A percentile compares a stretch with the other conserved stretches of the same genome.
These are phyloP conservation scores for Aspergillus wentii DNA, from an alignment of 495 filamentous ascomycete genomes.

Conservation along the genomic window DNA sequence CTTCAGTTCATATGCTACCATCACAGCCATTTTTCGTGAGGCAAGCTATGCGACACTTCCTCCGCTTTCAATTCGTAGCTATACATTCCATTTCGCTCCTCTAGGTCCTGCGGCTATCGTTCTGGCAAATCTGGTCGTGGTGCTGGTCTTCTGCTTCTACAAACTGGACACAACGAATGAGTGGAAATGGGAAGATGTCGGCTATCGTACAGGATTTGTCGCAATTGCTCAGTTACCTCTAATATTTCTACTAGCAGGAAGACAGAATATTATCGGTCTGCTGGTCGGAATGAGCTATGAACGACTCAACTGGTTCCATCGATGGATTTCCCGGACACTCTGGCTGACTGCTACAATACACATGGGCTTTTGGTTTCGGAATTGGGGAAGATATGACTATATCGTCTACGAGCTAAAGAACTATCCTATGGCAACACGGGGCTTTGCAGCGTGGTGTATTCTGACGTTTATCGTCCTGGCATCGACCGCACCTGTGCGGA, in stretches of 20 bases:
- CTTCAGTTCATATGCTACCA: slow-evolving; percentile 56
- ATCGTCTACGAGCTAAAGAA: slow-evolving; percentile 56
- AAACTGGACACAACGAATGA: slow-evolving; percentile 31
- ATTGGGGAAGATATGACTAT: slow-evolving; percentile 63
- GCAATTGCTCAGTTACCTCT: slow-evolving; percentile 78
- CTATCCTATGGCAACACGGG: slow-evolving; percentile 61
- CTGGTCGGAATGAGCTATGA: slow-evolving; percentile 68
- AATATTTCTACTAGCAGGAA: slow-evolving; percentile 73
- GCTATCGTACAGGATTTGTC: slow-evolving; percentile 71
- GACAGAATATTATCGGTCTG: slow-evolving; percentile 67
- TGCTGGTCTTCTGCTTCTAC: slow-evolving; percentile 40
- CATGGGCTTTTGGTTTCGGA: slow-evolving; percentile 63
- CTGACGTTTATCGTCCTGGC: slow-evolving; percentile 67
- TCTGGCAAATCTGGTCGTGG: slow-evolving; percentile 32
- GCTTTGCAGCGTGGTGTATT: slow-evolving; percentile 69
- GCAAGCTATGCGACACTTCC: slow-evolving; percentile 55
- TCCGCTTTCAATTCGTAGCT: slow-evolving; percentile 45
- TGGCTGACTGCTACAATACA: slow-evolving; percentile 73
- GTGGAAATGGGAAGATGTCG: slow-evolving; percentile 63
- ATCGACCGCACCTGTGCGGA: slow-evolving; percentile 62
- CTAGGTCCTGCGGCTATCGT: slow-evolving; percentile 33
- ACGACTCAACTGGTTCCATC: slow-evolving; percentile 78
- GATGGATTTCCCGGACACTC: slow-evolving; percentile 72
- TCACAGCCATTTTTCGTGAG: slow-evolving; percentile 65
- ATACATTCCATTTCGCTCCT: slow-evolving; percentile 41